Conservation (phyloP, 2,329 filamentous ascomycete genomes). For the Monosporascus ibericus region DNA sequence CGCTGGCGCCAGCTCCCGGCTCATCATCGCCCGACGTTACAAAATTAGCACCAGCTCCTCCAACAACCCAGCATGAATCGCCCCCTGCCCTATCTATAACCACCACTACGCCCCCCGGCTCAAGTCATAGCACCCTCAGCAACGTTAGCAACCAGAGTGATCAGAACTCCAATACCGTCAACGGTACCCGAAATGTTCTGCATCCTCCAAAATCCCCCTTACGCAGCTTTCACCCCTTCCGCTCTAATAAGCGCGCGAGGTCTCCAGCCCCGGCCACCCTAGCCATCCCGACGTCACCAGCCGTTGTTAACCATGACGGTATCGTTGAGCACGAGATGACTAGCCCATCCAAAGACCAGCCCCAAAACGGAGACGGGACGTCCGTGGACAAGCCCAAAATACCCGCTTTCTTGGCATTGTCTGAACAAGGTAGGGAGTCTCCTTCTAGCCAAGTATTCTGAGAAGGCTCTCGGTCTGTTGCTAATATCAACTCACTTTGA, state of each 20-base stretch:
- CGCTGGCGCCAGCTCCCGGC: slow-evolving; percentile 3
- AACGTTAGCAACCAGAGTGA: slow-evolving; percentile 1
- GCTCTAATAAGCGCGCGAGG: slow-evolving; percentile 41
- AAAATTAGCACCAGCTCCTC: background rate
- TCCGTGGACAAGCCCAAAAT: slow-evolving; percentile 22
- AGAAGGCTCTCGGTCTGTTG: background rate
- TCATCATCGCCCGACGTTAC: slow-evolving; percentile 8
- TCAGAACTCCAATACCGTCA: background rate
- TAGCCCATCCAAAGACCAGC: slow-evolving; percentile 9
- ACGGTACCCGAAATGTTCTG: background rate
- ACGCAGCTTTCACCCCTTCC: slow-evolving; percentile 36
- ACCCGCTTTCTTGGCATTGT: slow-evolving; percentile 47
- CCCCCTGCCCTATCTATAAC: slow-evolving; percentile 21
- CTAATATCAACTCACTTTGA: slow-evolving; percentile 4
- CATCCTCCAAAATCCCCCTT: slow-evolving; percentile 30
- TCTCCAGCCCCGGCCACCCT: slow-evolving; percentile 28
- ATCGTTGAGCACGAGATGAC: slow-evolving; percentile 18
- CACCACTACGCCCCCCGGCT: slow-evolving; percentile 18
- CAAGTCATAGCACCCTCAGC: slow-evolving; percentile 13
- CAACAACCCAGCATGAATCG: slow-evolving; percentile 5
- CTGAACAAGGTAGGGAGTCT: slow-evolving; percentile 37
- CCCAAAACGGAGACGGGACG: slow-evolving; percentile 13
- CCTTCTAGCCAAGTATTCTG: background rate
- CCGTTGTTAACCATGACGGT: slow-evolving; percentile 31
- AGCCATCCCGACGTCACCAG: slow-evolving; percentile 15